Evolutionary conservation across 352 stramenopile species (phyloP).

Genomic region (Phytophthora capsici): DNA sequence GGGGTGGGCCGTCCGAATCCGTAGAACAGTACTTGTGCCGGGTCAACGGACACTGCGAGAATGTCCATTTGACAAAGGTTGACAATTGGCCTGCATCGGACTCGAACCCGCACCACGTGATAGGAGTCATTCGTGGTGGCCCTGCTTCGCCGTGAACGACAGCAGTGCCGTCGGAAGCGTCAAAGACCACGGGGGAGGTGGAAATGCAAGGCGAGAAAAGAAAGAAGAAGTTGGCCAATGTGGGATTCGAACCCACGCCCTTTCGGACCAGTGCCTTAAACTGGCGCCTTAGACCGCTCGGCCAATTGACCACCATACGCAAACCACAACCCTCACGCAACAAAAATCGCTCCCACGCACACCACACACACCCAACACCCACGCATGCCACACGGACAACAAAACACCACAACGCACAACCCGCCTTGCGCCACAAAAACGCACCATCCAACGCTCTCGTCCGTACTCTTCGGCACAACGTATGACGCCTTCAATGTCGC

Average conservation of each 20-base stretch:
- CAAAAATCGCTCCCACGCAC: background rate
- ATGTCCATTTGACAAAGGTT: slow-evolving; percentile 2
- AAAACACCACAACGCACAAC: background rate
- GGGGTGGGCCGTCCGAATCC: background rate
- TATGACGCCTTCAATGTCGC: background rate
- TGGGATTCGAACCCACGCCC: slow-evolving; percentile 22
- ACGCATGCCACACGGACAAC: background rate
- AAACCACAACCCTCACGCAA: background rate
- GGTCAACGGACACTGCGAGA: background rate
- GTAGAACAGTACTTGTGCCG: background rate
- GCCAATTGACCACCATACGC: slow-evolving; percentile 11
- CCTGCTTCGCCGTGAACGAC: too few relatives aligned
- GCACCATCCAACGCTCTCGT: background rate
- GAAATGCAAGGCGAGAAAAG: background rate
- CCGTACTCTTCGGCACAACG: background rate
- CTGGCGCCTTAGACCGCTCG: slow-evolving; percentile 10
- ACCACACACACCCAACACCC: background rate
- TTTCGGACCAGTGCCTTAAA: slow-evolving; percentile 19
- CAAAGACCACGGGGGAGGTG: background rate
- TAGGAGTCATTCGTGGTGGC: background rate
- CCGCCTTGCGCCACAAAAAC: background rate
- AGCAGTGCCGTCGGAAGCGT: background rate
- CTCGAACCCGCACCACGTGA: background rate
- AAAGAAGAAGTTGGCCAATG: slow-evolving; percentile 17
- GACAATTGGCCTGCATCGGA: background rate